A percentile compares a stretch with the other conserved stretches of the same genome.
Evolutionary conservation across 768 basidiomycete species (phyloP).

Genomic region (Lactifluus rugatus): DNA sequence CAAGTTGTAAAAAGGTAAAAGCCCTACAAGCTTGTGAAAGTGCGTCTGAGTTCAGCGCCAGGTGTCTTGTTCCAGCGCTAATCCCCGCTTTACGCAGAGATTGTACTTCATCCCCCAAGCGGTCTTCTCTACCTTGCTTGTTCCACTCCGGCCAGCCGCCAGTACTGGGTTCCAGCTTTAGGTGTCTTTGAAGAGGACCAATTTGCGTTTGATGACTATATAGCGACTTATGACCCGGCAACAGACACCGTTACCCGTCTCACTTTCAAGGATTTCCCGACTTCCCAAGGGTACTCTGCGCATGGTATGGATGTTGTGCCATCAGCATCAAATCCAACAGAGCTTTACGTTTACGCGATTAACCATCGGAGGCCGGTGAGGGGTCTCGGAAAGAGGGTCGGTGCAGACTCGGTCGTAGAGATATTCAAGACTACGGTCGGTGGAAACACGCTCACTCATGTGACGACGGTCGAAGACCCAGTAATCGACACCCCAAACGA

Average conservation of each 20-base stretch:
- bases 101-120: constrained; percentile 46
- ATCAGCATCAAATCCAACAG: constrained; percentile 36
- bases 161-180: constrained; percentile 43
- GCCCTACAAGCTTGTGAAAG: constrained; percentile 64
- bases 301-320: constrained; percentile 66
- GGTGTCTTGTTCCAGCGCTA: neutral
- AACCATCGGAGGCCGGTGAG: constrained; percentile 53
- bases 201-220: constrained; percentile 39
- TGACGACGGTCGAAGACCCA: constrained; percentile 48
- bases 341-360: constrained; percentile 57
- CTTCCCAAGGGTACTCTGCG: constrained; percentile 37
- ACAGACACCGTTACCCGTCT: constrained; percentile 40
- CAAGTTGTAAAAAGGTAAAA: constrained; percentile 39
- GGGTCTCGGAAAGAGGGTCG: constrained; percentile 33
- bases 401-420: constrained; percentile 67
- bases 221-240: constrained; percentile 49
- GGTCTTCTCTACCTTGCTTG: constrained; percentile 58
- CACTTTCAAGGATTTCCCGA: constrained; percentile 23
- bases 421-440: constrained; percentile 50
- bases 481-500: constrained; percentile 62
- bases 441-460: constrained; percentile 36
- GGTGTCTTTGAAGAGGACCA: constrained; percentile 29
- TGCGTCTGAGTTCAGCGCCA: constrained; percentile 24
- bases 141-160: constrained; percentile 39
- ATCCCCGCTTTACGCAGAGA: constrained; percentile 30